Evolutionary conservation across 129 eudicot species (phyloP), one percentile per base, ranked within the genome.

Genomic region (Helichrysum umbraculigerum): DNA sequence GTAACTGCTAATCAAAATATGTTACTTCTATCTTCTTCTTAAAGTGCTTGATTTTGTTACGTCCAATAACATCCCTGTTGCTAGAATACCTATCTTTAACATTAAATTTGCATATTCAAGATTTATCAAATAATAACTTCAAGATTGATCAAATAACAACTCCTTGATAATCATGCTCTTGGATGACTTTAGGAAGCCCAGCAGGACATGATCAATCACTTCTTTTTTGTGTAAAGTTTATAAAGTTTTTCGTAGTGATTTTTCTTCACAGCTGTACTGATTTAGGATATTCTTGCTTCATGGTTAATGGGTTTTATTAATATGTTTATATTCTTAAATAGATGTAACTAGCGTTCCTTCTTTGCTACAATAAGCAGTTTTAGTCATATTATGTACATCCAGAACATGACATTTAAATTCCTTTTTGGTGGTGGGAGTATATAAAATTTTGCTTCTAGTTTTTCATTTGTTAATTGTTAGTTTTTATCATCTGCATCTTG

Each of bases 1-100:
- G 98, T 86, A 62, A 86, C 82, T 62, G 12, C 33, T 47, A 19
- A 5, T 16, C 21, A 41, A 16, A 33, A 9, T 39, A 50, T 33
- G 4, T 25, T 74, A 74, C 61, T 28, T 62, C 19, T 37, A 59
- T 21, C 56, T 34, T 65, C 10, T 11, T 15, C 68, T 65, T 65
- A 33, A 32, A 4, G 6, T 30, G 15, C 37, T 64, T 64, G 41
- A 32, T 17, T n/a, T 74, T 56, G n/a, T 47, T 47, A 47, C 17
- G 54, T 47, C 54, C 17, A 47, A 10, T 42, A 9, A 42, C 4
- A 42, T 42, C 50, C 50, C 50, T 42, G 12, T 42, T 42, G 50
- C 50, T 42, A 8, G 50, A 1, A 42, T 42, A 11, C 15, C 50
- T 9, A 47, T 47, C 17, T 47, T 11, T 47, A 14, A 47, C 54